phyloP scores from a whole-genome alignment of 176 grass and related monocot genomes.

The Oryza punctata region DNA sequence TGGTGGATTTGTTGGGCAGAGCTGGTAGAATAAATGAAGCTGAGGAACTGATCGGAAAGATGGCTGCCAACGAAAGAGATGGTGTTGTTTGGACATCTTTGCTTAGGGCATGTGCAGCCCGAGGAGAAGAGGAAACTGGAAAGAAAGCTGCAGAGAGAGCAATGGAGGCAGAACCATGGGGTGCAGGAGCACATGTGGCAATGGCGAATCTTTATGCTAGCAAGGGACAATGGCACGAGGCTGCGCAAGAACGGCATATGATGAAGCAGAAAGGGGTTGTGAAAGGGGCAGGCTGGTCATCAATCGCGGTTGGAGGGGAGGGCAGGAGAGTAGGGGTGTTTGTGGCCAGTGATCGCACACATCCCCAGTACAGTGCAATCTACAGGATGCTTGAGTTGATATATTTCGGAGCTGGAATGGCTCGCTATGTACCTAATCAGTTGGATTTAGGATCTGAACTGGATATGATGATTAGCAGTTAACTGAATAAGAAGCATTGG shows the following conservation, averaged over 20 bases:
- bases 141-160: conserved; percentile 47
- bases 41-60: conserved; percentile 52
- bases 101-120: conserved; percentile 58
- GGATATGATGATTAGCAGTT: conserved; percentile 25
- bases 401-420: conserved; percentile 39
- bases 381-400: conserved; percentile 53
- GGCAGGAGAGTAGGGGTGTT: conserved; percentile 47
- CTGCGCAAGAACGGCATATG: conserved; percentile 51
- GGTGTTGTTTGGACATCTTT: conserved; percentile 66
- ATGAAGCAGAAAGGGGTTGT: conserved; percentile 69
- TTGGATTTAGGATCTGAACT: conserved; percentile 38
- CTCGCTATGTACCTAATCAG: background rate
- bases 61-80: conserved; percentile 53
- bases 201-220: conserved; percentile 65
- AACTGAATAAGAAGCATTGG: conserved; percentile 22
- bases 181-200: conserved; percentile 61
- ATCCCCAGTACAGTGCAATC: conserved; percentile 44
- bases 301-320: conserved; percentile 46
- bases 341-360: conserved; percentile 52
- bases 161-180: conserved; percentile 58
- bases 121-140: conserved; percentile 53
- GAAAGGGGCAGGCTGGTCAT: conserved; percentile 72
- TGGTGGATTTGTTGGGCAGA: conserved; percentile 57
- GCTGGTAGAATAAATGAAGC: conserved; percentile 59
- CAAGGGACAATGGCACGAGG: conserved; percentile 61